These are phyloP conservation scores for Saitozyma sp. DNA, from an alignment of 768 basidiomycete genomes.

Conservation along the genomic window DNA sequence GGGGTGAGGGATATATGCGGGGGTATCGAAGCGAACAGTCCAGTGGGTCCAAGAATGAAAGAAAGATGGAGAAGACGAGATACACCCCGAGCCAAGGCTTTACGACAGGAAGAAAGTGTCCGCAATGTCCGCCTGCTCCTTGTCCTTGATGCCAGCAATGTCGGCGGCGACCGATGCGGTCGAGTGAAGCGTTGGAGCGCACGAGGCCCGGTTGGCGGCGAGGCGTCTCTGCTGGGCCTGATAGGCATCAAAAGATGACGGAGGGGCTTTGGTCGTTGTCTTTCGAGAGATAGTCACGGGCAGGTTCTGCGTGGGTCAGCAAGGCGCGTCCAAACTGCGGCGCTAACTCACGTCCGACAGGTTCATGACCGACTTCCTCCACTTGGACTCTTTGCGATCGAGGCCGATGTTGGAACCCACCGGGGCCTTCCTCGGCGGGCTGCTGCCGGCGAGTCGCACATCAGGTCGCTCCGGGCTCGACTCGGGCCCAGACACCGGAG, in stretches of 20 bases:
- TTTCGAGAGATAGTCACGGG: not conserved
- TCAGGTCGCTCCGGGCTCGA: constrained; percentile 3
- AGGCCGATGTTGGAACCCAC: not conserved
- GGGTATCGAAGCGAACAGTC: too few species aligned
- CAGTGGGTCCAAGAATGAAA: not conserved
- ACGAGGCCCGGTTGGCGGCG: constrained; percentile 30
- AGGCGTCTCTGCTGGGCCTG: constrained; percentile 28
- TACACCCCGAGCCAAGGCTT: not conserved
- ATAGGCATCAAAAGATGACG: constrained; percentile 39
- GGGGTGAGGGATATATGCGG: too few species aligned
- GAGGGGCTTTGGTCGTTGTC: constrained; percentile 14
- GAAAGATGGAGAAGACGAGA: not conserved
- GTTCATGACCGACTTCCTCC: constrained; percentile 37
- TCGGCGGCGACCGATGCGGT: constrained; percentile 25
- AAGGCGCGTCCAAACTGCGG: not conserved
- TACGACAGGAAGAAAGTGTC: constrained; percentile 48
- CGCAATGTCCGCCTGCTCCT: constrained; percentile 38
- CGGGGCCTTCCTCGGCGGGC: constrained; percentile 7
- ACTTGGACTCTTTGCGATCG: constrained; percentile 19
- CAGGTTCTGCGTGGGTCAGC: too few species aligned
- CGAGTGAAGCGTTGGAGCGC: constrained; percentile 35
- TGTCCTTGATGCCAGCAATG: constrained; percentile 25
- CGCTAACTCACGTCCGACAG: constrained; percentile 31
- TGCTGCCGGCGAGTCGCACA: not conserved
- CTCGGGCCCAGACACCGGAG: constrained; percentile 9